Evolutionary conservation across 2,329 filamentous ascomycete species (phyloP).

Genomic region (Nemania sp.): DNA sequence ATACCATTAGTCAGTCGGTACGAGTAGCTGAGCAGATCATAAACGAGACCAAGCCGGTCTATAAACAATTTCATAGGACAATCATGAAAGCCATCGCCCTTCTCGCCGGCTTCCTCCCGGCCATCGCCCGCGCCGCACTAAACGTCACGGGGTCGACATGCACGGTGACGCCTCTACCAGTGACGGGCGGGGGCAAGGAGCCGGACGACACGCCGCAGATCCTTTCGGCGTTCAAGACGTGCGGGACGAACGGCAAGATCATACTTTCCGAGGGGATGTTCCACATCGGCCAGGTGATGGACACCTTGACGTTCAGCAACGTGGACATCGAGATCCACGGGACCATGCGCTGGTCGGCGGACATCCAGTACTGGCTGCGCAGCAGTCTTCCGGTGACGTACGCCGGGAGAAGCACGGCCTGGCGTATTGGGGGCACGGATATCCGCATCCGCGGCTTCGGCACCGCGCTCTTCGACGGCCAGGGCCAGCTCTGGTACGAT

Average conservation of each 20-base stretch:
- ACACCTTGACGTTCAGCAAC: constrained; percentile 50
- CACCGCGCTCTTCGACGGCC: constrained; percentile 49
- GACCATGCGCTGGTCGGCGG: constrained; percentile 47
- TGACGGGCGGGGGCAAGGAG: constrained; percentile 24
- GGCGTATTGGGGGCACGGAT: constrained; percentile 53
- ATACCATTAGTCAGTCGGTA: neutral
- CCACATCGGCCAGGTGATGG: constrained; percentile 54
- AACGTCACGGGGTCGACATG: constrained; percentile 36
- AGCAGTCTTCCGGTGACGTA: constrained; percentile 51
- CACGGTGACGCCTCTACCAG: constrained; percentile 35
- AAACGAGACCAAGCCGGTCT: too few relatives aligned
- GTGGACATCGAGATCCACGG: constrained; percentile 52
- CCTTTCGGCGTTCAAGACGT: constrained; percentile 52
- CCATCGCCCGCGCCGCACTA: constrained; percentile 28
- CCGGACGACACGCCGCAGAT: constrained; percentile 56
- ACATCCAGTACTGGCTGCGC: constrained; percentile 52
- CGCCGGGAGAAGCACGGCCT: constrained; percentile 54
- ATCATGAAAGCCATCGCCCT: constrained; percentile 20
- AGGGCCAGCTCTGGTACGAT: constrained; percentile 51
- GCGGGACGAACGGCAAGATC: constrained; percentile 52
- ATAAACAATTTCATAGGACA: too few relatives aligned
- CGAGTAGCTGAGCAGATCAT: constrained; percentile 1
- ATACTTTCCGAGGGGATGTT: constrained; percentile 54
- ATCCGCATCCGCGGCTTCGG: constrained; percentile 53
- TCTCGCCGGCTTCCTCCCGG: constrained; percentile 18